Evolutionary conservation across 2,329 filamentous ascomycete genomes (phyloP).

Genomic region (Aspergillus fijiensis): DNA sequence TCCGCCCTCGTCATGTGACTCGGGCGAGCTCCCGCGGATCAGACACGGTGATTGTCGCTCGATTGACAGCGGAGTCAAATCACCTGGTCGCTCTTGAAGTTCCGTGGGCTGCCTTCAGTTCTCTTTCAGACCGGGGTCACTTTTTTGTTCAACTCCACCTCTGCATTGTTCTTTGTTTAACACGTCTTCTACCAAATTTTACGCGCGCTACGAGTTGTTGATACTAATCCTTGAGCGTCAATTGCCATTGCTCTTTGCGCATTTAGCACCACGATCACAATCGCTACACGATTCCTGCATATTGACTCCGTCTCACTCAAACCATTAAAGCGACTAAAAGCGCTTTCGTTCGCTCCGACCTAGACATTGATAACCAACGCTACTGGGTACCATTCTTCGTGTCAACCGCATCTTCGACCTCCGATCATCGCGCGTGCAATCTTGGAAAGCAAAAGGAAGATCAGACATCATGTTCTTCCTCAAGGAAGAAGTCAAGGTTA

Average conservation of each 20-base stretch:
- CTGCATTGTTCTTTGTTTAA: neutral
- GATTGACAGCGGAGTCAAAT: slow-evolving; percentile 6
- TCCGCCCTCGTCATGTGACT: slow-evolving; percentile 17
- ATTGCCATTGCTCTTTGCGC: neutral
- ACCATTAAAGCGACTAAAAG: neutral
- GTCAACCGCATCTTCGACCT: neutral
- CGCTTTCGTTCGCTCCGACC: neutral
- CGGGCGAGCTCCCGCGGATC: slow-evolving; percentile 10
- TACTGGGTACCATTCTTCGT: neutral
- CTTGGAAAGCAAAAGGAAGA: neutral
- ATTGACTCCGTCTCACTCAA: neutral
- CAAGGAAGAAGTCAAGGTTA: slow-evolving; percentile 90
- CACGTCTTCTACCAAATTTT: neutral
- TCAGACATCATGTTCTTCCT: slow-evolving; percentile 84
- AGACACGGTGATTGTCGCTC: slow-evolving; percentile 6
- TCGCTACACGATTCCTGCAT: neutral
- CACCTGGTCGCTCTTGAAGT: slow-evolving; percentile 1
- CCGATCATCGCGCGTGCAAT: neutral
- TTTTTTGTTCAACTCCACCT: neutral
- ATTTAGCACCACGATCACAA: slow-evolving; percentile 4
- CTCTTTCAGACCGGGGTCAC: neutral
- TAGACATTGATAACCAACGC: neutral
- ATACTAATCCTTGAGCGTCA: slow-evolving; percentile 8
- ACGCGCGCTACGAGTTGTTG: slow-evolving; percentile 7
- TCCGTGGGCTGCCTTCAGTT: slow-evolving; percentile 2